These are phyloP conservation scores for Metschnikowia aberdeeniae DNA, from an alignment of 805 yeast species.

Conservation along the genomic window DNA sequence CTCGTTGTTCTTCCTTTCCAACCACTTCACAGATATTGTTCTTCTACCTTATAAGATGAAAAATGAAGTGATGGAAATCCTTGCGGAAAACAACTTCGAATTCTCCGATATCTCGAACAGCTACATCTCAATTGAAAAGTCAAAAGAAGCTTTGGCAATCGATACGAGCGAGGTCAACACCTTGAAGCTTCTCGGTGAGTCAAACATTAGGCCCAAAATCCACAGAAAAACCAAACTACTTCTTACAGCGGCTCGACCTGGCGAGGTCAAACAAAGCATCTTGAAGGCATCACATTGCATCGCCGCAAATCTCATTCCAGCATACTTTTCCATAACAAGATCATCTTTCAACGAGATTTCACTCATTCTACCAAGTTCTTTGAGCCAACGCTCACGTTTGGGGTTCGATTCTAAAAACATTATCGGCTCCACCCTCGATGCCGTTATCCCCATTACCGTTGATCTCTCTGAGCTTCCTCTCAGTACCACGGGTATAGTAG, in stretches of 20 bases:
- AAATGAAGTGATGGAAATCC: slow-evolving; percentile 42
- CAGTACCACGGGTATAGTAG: slow-evolving; percentile 63
- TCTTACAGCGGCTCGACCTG: slow-evolving; percentile 57
- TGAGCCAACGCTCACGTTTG: slow-evolving; percentile 29
- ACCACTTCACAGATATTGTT: slow-evolving; percentile 62
- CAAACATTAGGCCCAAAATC: slow-evolving; percentile 41
- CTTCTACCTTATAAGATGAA: slow-evolving; percentile 48
- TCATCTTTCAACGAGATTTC: slow-evolving; percentile 50
- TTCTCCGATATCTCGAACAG: slow-evolving; percentile 44
- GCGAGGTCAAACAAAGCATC: slow-evolving; percentile 40
- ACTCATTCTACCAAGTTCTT: slow-evolving; percentile 42
- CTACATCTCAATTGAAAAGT: slow-evolving; percentile 24
- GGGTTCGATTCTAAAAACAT: slow-evolving; percentile 41
- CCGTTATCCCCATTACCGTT: slow-evolving; percentile 52
- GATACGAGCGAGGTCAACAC: slow-evolving; percentile 6
- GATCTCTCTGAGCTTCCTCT: slow-evolving; percentile 52
- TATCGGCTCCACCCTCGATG: slow-evolving; percentile 56
- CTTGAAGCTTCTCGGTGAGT: slow-evolving; percentile 7
- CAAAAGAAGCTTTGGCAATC: not conserved
- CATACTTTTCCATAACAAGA: slow-evolving; percentile 50
- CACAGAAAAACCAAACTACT: slow-evolving; percentile 39
- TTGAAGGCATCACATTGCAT: slow-evolving; percentile 39
- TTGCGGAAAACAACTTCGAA: slow-evolving; percentile 40
- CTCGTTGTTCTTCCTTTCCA: slow-evolving; percentile 56
- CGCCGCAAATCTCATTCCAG: slow-evolving; percentile 32